Evolutionary conservation across 345 rosid species (phyloP).

Genomic region (Corchorus capsularis): DNA sequence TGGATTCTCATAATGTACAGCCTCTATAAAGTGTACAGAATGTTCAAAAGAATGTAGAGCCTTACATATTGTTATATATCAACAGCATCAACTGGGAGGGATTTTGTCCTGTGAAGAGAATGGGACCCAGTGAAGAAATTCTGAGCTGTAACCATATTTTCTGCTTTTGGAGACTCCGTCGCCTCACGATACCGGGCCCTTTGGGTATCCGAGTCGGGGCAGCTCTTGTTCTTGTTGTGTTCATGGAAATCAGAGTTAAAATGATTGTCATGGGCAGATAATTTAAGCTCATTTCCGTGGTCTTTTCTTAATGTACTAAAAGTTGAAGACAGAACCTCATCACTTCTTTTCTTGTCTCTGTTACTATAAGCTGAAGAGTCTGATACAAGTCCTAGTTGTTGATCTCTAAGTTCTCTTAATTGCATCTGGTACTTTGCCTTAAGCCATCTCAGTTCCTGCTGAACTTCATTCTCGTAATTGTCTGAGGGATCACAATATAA

Average conservation of each 20-base stretch:
- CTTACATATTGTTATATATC: constrained; percentile 36
- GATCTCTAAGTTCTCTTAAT: constrained; percentile 57
- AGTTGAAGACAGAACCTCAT: constrained; percentile 17
- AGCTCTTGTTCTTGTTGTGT: constrained; percentile 22
- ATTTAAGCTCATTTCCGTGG: constrained; percentile 22
- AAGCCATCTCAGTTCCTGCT: constrained; percentile 67
- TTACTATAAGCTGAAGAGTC: constrained; percentile 30
- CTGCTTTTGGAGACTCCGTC: constrained; percentile 25
- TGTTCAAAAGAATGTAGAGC: constrained; percentile 38
- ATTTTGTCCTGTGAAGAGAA: constrained; percentile 60
- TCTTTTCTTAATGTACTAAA: constrained; percentile 24
- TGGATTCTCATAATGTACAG: constrained; percentile 28
- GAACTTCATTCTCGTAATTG: constrained; percentile 43
- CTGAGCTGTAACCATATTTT: constrained; percentile 31
- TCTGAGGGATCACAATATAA: constrained; percentile 33
- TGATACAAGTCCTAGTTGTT: constrained; percentile 36
- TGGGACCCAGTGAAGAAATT: constrained; percentile 37
- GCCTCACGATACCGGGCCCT: constrained; percentile 35
- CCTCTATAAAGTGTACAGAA: constrained; percentile 30
- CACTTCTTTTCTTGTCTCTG: constrained; percentile 25
- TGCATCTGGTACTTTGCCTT: constrained; percentile 64
- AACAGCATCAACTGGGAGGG: constrained; percentile 75
- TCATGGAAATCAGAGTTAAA: constrained; percentile 20
- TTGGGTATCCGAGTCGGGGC: constrained; percentile 36
- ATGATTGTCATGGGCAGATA: constrained; percentile 16